Conservation (phyloP, 1,139 yeast genomes). For the Candida albicans region DNA sequence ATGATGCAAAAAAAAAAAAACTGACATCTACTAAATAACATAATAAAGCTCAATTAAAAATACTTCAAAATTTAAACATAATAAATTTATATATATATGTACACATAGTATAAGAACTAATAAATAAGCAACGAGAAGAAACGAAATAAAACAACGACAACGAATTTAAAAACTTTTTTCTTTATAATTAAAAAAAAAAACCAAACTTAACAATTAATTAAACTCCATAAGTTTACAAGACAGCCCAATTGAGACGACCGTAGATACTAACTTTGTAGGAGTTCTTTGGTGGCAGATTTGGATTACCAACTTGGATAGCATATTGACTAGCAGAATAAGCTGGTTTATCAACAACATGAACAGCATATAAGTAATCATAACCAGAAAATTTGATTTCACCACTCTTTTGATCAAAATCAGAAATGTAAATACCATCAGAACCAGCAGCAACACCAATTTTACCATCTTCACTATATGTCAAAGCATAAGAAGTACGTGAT, state of each 20-base stretch:
- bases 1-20: too few relatives aligned
- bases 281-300: constrained; percentile 1
- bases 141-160: too few relatives aligned
- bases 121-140: too few relatives aligned
- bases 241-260: constrained; percentile 1
- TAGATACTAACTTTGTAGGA: not conserved
- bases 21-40: too few relatives aligned
- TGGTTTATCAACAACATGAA: constrained; percentile 3
- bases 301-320: constrained; percentile 3
- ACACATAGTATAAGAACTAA: too few relatives aligned
- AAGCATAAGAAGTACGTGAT: not conserved
- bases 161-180: too few relatives aligned
- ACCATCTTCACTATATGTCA: not conserved
- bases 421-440: constrained; percentile 4
- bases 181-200: constrained; percentile 1
- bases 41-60: too few relatives aligned
- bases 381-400: constrained; percentile 3
- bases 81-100: too few relatives aligned
- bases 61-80: too few relatives aligned
- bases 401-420: not conserved
- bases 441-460: constrained; percentile 4
- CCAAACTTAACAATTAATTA: not conserved
- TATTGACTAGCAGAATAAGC: constrained; percentile 3
- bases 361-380: constrained; percentile 3
- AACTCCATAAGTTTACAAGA: not conserved